Base-by-base conservation (phyloP, 1,284 basidiomycete genomes). In the Neonothopanus nambi region DNA sequence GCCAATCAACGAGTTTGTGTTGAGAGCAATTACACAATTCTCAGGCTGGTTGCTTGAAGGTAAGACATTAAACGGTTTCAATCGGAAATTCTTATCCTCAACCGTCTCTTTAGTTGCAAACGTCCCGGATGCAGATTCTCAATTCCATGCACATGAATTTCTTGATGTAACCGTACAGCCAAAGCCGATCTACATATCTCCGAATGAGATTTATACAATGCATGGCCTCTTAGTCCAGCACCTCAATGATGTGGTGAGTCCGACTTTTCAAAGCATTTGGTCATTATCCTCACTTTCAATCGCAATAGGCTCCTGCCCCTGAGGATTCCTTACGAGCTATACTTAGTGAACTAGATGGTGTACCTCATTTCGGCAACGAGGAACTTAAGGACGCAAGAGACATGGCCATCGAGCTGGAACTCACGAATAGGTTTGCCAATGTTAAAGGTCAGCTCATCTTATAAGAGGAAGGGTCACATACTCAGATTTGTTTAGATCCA, bases 181-280 rank as follows among this genome's bases (percentile, higher is more conserved):
- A 3, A 94, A 93, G 63, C 94, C 95, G 1, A 98, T 99, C 58
- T 95, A 94, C 68, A 98, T 99, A 60, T 95, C 96, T 17, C 92
- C 97, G 0, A 95, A 94, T 64, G 96, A 99, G 69, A 93, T 99
- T 42, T 99, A 99, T 70, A 87, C 89, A 12, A 91, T 94, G 73
- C 93, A 99, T 67, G 74, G 82, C 2, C 71, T 97, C 8, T 77
- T 99, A n/a, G 76, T 86, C 7, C 85, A 91, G 63, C 80, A 97
- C 65, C 73, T 90, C 37, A 85, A 90, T 38, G 68, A 75, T 52
- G 67, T 96, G 56, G 92, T 94, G 58, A 59, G 81, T 69, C 36
- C 45, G 33, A 38, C 37, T 15, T 17, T 41, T 50, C 57, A 45
- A 54, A 55, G 42, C 39, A 45, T 54, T 36, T 33, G 15, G 12